Base-by-base conservation (phyloP, 768 basidiomycete species). In the Tulasnella sp. region DNA sequence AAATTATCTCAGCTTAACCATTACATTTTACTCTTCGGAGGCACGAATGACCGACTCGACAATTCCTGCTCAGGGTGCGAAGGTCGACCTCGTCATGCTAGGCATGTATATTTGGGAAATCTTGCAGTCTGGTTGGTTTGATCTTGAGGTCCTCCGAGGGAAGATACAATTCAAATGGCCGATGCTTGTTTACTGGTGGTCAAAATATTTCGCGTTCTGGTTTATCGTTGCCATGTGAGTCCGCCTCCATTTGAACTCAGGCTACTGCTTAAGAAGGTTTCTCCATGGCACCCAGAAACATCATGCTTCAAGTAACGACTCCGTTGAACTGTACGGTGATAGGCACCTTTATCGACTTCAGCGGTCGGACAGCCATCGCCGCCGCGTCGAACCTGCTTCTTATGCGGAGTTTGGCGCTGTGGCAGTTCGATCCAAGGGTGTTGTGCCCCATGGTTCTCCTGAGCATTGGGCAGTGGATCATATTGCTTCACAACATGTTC, bases 361-460 rank as follows among this genome's bases (percentile, higher is more conserved):
- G 42, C 34, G 60, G 62, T 19, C 51, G 49, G 21, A 61, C 60
- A n/a, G 61, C 62, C 30, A 63, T 63, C 30, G 62, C 61, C 21
- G 48, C 48, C 5, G 62, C 62, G 21, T 61, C 61, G n/a, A 61
- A 61, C 15, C 44, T 63, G 3, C 62, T 63, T 26, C 62, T 63
- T 61, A 26, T 47, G 4, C 47, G 1, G 61, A 77, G 77, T 2
- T 79, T 85, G 70, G 84, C 83, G 13, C 77, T 86, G 26, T 86
- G 83, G 83, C 77, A 77, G 3, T 77, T 81, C 52, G 77, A 78
- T 50, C 72, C 72, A 62, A 80, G 74, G 64, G 73, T 86, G 61
- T 70, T 82, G 30, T 69, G 70, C 3, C 58, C 74, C 4, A 70
- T 85, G 9, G 67, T 81, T 4, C 15, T 80, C 27, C 65, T 85